Base-by-base conservation (phyloP, 2,329 filamentous ascomycete genomes). In the Xylariaceae sp. region DNA sequence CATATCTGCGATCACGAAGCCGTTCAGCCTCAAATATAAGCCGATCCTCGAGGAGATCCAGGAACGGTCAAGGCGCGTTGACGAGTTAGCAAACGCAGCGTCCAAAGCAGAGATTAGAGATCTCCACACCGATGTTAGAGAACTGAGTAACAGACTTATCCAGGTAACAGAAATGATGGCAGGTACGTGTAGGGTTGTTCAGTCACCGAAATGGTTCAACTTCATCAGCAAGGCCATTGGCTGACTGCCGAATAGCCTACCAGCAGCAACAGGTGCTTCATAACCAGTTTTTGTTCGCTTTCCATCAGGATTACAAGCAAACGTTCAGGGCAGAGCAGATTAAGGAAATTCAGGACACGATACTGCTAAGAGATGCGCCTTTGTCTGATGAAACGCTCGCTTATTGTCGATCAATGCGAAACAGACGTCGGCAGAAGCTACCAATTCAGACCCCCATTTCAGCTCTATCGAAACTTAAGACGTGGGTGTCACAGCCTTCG, bases 341-440 rank as follows among this genome's bases (percentile, higher is more conserved):
- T 26, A 32, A 48, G n/a, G 44, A 48, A 6, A 37, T 48, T n/a
- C 44, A 48, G 33, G 37, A 36, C 11, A 23, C 44, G 16, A 4
- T 48, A 7, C 32, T 48, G 23, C 30, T 48, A 9, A n/a, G 30
- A n/a, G 44, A 48, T 15, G 13, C 20, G 33, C 44, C 29, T 11
- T 8, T 26, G 6, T 21, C 44, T 4, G 48, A 52, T 2, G 42
- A 44, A 1, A 53, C 20, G n/a, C 6, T 56, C 1, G 40, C 33
- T 6, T 56, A 52, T 16, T 56, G 53, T 15, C 45, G 52, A 6
- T 58, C 55, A 1, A 51, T 58, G 52, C 45, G 52, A 2, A 49
- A 45, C 10, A 45, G 55, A 11, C 51, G 55, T 9, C 8, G 29
- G 26, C 40, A 46, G 24, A 47, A 41, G 30, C 11, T 45, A 0